Percentiles rank a stretch among this genome's conserved stretches.
These are phyloP conservation scores for Pseudopithomyces maydicus DNA, from an alignment of 2,329 filamentous ascomycete genomes.

Conservation along the genomic window DNA sequence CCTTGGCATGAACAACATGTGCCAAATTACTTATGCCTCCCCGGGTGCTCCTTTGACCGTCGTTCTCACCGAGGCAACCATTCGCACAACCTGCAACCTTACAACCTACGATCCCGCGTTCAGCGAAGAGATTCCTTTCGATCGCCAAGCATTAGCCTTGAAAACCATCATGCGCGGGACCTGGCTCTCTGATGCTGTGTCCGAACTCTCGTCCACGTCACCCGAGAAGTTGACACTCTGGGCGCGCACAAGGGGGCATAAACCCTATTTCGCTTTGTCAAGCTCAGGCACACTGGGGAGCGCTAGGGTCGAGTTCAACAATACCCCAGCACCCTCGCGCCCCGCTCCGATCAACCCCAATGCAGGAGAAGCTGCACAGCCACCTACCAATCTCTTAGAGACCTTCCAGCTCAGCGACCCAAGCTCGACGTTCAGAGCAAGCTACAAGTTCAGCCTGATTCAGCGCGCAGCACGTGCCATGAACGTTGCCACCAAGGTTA, in stretches of 20 bases:
- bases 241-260: conserved; percentile 30
- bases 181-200: conserved; percentile 72
- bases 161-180: conserved; percentile 93
- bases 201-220: conserved; percentile 70
- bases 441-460: conserved; percentile 86
- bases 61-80: conserved; percentile 81
- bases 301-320: conserved; percentile 64
- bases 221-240: conserved; percentile 72
- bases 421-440: conserved; percentile 51
- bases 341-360: conserved; percentile 10
- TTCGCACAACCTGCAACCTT: conserved; percentile 76
- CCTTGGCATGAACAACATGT: conserved; percentile 83
- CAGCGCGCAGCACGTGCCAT: conserved; percentile 90
- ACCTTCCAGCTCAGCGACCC: conserved; percentile 66
- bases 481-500: conserved; percentile 90
- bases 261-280: conserved; percentile 75
- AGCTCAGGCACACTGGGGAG: conserved; percentile 65
- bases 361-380: conserved; percentile 11
- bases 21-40: conserved; percentile 77
- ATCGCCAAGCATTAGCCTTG: conserved; percentile 77
- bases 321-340: conserved; percentile 34
- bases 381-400: conserved; percentile 63
- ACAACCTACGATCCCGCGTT: conserved; percentile 77
- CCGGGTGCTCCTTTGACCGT: conserved; percentile 81
- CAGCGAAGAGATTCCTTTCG: conserved; percentile 83